A percentile compares a stretch with the other conserved stretches of the same genome.
phyloP scores from a whole-genome alignment of 768 basidiomycete species.

The Leccinum aurantiacum region DNA sequence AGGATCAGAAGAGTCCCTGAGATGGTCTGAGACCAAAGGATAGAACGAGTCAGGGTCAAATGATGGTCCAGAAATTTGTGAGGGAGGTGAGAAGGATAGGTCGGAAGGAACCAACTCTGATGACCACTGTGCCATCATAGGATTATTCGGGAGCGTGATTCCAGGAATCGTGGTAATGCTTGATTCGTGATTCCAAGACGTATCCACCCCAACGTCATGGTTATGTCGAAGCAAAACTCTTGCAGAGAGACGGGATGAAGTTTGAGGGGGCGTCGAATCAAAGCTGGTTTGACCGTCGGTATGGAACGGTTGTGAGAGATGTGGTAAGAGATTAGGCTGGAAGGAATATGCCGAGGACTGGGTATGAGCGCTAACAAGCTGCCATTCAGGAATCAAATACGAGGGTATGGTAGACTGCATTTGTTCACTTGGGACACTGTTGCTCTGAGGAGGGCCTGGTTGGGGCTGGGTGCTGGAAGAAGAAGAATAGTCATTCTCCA shows the following conservation, averaged over 20 bases:
- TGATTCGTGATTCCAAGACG: conserved; percentile 6
- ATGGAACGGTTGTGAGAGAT: conserved; percentile 4
- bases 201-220: conserved; percentile 1
- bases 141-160: background rate
- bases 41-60: background rate
- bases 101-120: background rate
- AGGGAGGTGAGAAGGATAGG: background rate
- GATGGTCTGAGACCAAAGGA: conserved; percentile 7
- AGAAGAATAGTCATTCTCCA: background rate
- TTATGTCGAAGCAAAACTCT: conserved; percentile 4
- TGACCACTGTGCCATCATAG: conserved; percentile 6
- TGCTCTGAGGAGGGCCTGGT: background rate
- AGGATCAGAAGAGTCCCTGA: background rate
- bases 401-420: background rate
- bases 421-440: conserved; percentile 3
- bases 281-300: conserved; percentile 3
- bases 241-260: conserved; percentile 3
- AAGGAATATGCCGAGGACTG: conserved; percentile 3
- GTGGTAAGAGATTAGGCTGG: background rate
- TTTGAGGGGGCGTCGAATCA: background rate
- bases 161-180: background rate
- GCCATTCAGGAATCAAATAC: conserved; percentile 7
- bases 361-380: background rate
- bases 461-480: conserved; percentile 1
- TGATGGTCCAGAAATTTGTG: background rate